These are phyloP conservation scores for Clavariopsis aquatica DNA, from an alignment of 495 filamentous ascomycete genomes.

Conservation along the genomic window DNA sequence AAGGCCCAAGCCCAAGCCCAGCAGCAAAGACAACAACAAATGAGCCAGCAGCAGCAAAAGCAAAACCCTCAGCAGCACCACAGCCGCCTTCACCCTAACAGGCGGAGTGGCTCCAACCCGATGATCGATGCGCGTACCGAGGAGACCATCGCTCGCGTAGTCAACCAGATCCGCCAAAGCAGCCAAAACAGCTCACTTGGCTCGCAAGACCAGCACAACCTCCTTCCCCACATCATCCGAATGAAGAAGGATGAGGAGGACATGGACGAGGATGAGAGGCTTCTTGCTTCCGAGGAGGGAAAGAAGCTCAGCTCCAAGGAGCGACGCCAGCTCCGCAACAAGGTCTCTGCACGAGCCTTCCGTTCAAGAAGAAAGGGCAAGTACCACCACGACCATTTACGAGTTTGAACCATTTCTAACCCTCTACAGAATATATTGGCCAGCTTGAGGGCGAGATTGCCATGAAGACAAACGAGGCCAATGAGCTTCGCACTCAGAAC, in stretches of 20 bases:
- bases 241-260: conserved; percentile 88
- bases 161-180: conserved; percentile 79
- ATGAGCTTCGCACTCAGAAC: conserved; percentile 71
- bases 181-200: conserved; percentile 56
- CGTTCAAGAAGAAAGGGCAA: conserved; percentile 93
- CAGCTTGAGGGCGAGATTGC: conserved; percentile 88
- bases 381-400: conserved; percentile 31
- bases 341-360: conserved; percentile 96
- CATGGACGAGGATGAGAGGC: conserved; percentile 95
- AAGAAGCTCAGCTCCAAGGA: conserved; percentile 97
- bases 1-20: conserved; percentile 70
- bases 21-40: conserved; percentile 64
- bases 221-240: conserved; percentile 58
- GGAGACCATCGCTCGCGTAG: conserved; percentile 79
- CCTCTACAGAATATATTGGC: conserved; percentile 77
- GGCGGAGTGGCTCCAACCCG: conserved; percentile 21
- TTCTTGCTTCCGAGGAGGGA: conserved; percentile 91
- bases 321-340: conserved; percentile 91
- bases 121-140: conserved; percentile 50
- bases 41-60: conserved; percentile 61
- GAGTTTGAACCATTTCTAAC: conserved; percentile 57
- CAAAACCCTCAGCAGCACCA: conserved; percentile 38
- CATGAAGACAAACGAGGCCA: conserved; percentile 38
- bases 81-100: conserved; percentile 30
- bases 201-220: conserved; percentile 49